Base-by-base conservation (phyloP, 2,329 filamentous ascomycete species). In the Aspergillus arachidicola region DNA sequence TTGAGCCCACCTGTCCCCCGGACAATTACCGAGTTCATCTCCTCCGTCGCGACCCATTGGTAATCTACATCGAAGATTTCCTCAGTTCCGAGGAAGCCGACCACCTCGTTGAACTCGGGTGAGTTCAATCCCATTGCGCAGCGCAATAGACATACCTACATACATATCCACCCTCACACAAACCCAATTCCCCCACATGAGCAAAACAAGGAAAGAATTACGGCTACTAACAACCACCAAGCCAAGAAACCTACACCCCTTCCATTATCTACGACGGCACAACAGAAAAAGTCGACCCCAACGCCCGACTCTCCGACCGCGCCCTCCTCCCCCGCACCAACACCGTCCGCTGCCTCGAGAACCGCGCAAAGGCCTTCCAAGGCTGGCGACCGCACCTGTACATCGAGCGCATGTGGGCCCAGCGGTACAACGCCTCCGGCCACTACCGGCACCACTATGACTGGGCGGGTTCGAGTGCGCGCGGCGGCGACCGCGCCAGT, bases 361-460 rank as follows among this genome's bases (percentile, higher is more conserved):
- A 82, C 36, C 84, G 87, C 58, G 86, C 86, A 11, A 81, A 85
- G 7, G 74, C 78, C 10, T 86, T 89, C 71, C 87, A 89, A 72
- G 87, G 87, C 68, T 88, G 86, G 86, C 82, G 82, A 1, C 78
- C 80, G 1, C 77, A 86, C 58, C 80, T 87, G 1, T 86, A 85
- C 62, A 83, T 89, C 71, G 87, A 89, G 73, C 82, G 84, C 57
- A 80, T 89, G 66, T 87, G 86, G 83, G 84, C 84, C 1, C 86
- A 89, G 70, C 80, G 84, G 57, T 89, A 89, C 69, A 84, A 83
- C n/a, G 71, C 76, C 6, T 81, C 80, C 3, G 87, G 86, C 1
- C 85, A 88, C 72, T 89, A 89, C 72, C 75, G 75, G 4, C 81
- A 86, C 64, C 86, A 88, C 67, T 89, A 84, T 71, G 87, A 89